Evolutionary conservation across 805 yeast genomes (phyloP), one percentile per base, ranked within the genome.

Genomic region (Wilhelminamyces savonicus): DNA sequence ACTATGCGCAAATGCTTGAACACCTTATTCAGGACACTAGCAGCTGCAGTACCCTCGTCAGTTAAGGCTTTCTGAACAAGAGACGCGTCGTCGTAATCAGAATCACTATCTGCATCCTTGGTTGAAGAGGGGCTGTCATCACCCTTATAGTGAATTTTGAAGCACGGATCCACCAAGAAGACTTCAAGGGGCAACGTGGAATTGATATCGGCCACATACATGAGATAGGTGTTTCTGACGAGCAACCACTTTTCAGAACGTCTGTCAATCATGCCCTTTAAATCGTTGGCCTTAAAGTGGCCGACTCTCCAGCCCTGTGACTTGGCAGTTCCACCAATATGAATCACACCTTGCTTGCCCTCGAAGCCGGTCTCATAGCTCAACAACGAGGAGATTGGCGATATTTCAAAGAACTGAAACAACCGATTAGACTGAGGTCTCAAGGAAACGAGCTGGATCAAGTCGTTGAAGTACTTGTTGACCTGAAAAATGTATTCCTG

Each of bases 301-400:
- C 92, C 83, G 5, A 90, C 96, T 43, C 94, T 69, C 97, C 98
- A 92, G 3, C 98, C 97, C 51, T 86, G 94, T 1, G 87, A 69
- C 38, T 76, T 76, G 0, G 97, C 90, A 0, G 86, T 76, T 1
- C 95, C 80, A 13, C 87, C 76, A 27, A 88, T 74, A 31, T 82
- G 74, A 34, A 90, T 54, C 29, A 76, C 74, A 2, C 98, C 99
- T 55, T 92, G 96, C 45, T 87, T 92, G 1, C 97, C 95, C 32
- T 76, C 76, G 47, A 69, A 82, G 0, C 84, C 82, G 17, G 76
- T 72, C 52, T 92, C 98, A 39, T 84, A 78, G 28, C 90, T 79
- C 23, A 92, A 62, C 27, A 87, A 62, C 7, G 92, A 76, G 5
- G 95, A 84, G 40, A 92, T 72, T 1, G 95, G 94, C 0, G 97